A percentile compares a stretch with the other conserved stretches of the same genome.
Evolutionary conservation across 2,329 filamentous ascomycete genomes (phyloP).

Genomic region (Elsinoe necatrix): DNA sequence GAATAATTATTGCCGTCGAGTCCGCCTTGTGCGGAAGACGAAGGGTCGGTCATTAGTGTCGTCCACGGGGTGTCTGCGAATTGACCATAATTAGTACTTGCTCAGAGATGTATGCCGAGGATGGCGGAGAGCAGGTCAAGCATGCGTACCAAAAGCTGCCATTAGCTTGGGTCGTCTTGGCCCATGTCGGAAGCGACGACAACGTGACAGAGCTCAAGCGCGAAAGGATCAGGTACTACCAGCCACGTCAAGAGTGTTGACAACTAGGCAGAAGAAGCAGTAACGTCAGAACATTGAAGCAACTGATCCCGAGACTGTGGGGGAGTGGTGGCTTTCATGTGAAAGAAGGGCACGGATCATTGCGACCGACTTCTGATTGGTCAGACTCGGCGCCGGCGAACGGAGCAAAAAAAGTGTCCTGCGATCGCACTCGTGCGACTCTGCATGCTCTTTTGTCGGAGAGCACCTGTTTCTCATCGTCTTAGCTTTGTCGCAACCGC

Average conservation of each 20-base stretch:
- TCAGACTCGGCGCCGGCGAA: neutral
- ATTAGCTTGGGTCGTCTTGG: conserved; percentile 7
- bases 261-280: neutral
- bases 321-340: neutral
- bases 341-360: neutral
- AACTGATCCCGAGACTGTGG: neutral
- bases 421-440: neutral
- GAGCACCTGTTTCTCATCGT: neutral
- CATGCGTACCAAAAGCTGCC: conserved; percentile 10
- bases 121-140: neutral
- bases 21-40: conserved; percentile 31
- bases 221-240: neutral
- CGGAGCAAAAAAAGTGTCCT: neutral
- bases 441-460: no score
- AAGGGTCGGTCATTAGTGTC: conserved; percentile 43
- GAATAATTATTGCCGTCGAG: conserved; percentile 22
- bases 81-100: neutral
- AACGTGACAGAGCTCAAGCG: neutral
- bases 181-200: neutral
- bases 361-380: neutral
- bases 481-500: neutral
- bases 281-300: neutral
- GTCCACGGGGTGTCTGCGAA: conserved; percentile 42
- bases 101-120: neutral
- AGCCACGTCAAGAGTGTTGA: neutral